Percentiles rank a stretch among this genome's conserved stretches.
Evolutionary conservation across 148 eudicot genomes (phyloP).

Genomic region (Rhododendron molle): DNA sequence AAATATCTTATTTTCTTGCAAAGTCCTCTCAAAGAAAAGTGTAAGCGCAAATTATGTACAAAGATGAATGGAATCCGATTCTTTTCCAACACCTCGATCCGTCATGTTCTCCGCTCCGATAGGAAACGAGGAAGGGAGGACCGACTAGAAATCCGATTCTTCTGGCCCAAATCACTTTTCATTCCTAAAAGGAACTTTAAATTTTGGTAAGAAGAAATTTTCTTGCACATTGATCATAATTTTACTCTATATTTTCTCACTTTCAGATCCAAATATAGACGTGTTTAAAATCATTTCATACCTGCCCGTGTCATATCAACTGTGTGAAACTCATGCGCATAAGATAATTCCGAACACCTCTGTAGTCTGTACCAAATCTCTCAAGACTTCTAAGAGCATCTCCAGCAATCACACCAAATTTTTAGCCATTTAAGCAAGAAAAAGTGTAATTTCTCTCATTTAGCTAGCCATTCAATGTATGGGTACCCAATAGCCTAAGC

Average conservation of each 20-base stretch:
- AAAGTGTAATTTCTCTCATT: too few species aligned
- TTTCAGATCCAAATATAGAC: neutral
- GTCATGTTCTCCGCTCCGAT: neutral
- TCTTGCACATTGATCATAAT: neutral
- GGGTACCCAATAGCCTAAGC: too few species aligned
- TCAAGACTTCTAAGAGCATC: too few species aligned
- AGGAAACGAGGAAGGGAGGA: neutral
- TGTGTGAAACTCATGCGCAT: neutral
- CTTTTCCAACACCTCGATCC: neutral
- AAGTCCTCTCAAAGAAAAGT: neutral
- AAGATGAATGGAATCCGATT: neutral
- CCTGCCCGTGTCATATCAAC: too few species aligned
- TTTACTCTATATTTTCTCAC: neutral
- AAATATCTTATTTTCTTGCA: neutral
- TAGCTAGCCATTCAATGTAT: too few species aligned
- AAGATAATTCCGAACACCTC: neutral
- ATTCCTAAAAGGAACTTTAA: neutral
- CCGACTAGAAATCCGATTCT: neutral
- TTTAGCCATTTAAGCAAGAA: too few species aligned
- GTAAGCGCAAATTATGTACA: neutral
- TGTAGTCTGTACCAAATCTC: neutral
- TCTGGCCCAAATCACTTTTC: neutral
- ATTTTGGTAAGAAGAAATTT: neutral
- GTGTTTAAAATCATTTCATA: too few species aligned
- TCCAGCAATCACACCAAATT: too few species aligned